phyloP scores from a whole-genome alignment of 2,329 filamentous ascomycete genomes.

The Orbilia quercus region DNA sequence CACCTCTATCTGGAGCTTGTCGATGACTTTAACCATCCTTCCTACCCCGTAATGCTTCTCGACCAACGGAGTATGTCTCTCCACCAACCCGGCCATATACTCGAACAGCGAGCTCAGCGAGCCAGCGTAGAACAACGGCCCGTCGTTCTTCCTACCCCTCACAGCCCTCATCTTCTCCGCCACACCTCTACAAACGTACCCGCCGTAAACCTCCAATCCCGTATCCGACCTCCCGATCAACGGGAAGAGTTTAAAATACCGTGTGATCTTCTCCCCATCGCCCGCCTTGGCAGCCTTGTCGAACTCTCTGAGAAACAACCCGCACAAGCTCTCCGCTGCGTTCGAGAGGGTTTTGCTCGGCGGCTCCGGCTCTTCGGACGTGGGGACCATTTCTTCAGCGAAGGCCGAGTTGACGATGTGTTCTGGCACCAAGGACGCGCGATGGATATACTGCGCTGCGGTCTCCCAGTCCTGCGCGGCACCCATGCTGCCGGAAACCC shows the following conservation, averaged over 20 bases:
- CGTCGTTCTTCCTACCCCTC: conserved; percentile 67
- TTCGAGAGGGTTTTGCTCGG: conserved; percentile 86
- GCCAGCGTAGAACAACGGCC: conserved; percentile 90
- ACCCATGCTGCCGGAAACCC: conserved; percentile 95
- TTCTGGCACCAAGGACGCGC: conserved; percentile 82
- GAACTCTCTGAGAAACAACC: conserved; percentile 91
- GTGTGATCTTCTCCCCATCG: conserved; percentile 88
- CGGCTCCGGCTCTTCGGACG: conserved; percentile 91
- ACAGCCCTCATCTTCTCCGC: conserved; percentile 78
- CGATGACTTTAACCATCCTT: conserved; percentile 94
- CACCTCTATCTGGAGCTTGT: conserved; percentile 90
- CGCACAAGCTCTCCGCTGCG: conserved; percentile 88
- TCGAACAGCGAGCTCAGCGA: conserved; percentile 92
- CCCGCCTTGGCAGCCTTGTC: conserved; percentile 87
- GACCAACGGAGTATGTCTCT: conserved; percentile 88
- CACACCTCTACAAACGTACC: conserved; percentile 95
- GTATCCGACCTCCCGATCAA: conserved; percentile 89
- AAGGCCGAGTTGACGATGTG: conserved; percentile 85
- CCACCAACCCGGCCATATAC: conserved; percentile 96
- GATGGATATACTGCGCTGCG: conserved; percentile 86
- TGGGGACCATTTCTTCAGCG: conserved; percentile 91
- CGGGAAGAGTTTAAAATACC: conserved; percentile 98
- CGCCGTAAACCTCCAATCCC: conserved; percentile 91
- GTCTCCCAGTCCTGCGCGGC: conserved; percentile 99
- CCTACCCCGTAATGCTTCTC: conserved; percentile 92